Conservation (phyloP, 768 basidiomycete species). For the Rhizopogon vulgaris region DNA sequence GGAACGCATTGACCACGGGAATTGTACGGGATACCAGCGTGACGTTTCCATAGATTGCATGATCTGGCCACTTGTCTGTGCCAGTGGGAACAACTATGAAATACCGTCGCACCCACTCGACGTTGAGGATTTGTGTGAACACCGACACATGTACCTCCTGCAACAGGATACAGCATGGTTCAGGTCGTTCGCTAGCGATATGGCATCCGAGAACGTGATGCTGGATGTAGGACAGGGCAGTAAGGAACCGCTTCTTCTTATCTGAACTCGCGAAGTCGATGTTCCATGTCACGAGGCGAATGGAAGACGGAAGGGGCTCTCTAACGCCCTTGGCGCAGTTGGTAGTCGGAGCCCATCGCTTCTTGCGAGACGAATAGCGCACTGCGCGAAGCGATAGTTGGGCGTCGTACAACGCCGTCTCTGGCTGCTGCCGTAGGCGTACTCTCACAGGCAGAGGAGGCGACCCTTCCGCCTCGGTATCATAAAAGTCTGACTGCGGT, state of each 20-base stretch:
- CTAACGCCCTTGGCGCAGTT: conserved; percentile 29
- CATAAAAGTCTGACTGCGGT: conserved; percentile 9
- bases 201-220: conserved; percentile 43
- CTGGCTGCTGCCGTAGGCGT: conserved; percentile 8
- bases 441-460: conserved; percentile 2
- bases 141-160: conserved; percentile 55
- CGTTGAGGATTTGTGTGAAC: conserved; percentile 42
- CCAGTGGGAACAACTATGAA: conserved; percentile 56
- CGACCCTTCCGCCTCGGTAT: conserved; percentile 22
- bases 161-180: conserved; percentile 58
- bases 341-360: conserved; percentile 27
- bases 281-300: conserved; percentile 71
- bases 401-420: conserved; percentile 17
- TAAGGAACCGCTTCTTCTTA: conserved; percentile 37
- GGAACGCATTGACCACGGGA: conserved; percentile 40
- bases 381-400: conserved; percentile 26
- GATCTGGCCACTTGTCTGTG: conserved; percentile 47
- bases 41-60: conserved; percentile 55
- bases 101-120: conserved; percentile 57
- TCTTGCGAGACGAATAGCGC: conserved; percentile 26
- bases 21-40: conserved; percentile 60
- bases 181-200: conserved; percentile 36
- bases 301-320: conserved; percentile 33
- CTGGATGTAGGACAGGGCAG: conserved; percentile 51
- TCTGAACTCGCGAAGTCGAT: conserved; percentile 41